Evolutionary conservation across 164 flowering plant species (phyloP).

Genomic region (Santalum album): DNA sequence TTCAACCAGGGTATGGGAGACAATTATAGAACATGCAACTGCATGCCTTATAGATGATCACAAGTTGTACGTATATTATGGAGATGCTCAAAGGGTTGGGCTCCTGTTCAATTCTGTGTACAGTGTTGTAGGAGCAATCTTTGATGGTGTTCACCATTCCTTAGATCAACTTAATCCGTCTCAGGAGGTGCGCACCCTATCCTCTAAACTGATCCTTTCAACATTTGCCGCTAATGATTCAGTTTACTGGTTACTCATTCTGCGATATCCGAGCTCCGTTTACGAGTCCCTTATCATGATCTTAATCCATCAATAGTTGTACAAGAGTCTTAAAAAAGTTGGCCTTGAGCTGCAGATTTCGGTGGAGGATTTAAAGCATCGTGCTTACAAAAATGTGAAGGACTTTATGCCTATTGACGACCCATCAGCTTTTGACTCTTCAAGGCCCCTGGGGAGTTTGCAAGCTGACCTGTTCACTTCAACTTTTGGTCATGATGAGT

Average conservation of each 20-base stretch:
- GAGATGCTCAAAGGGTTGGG: slow-evolving; percentile 9
- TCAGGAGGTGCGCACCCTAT: slow-evolving; percentile 35
- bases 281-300: neutral
- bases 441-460: slow-evolving; percentile 13
- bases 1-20: slow-evolving; percentile 41
- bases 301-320: neutral
- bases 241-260: neutral
- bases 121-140: slow-evolving; percentile 35
- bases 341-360: slow-evolving; percentile 22
- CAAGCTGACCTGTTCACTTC: slow-evolving; percentile 15
- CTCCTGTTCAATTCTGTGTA: slow-evolving; percentile 47
- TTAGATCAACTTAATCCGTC: slow-evolving; percentile 15
- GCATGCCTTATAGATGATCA: slow-evolving; percentile 29
- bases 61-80: slow-evolving; percentile 16
- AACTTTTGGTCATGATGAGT: slow-evolving; percentile 12
- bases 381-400: slow-evolving; percentile 33
- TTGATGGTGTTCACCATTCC: slow-evolving; percentile 32
- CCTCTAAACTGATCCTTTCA: neutral
- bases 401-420: slow-evolving; percentile 19
- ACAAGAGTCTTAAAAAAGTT: neutral
- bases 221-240: neutral
- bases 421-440: slow-evolving; percentile 9
- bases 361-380: slow-evolving; percentile 39
- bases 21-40: slow-evolving; percentile 47
- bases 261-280: neutral